Base-by-base conservation (phyloP, 495 filamentous ascomycete genomes). In the Evernia prunastri region DNA sequence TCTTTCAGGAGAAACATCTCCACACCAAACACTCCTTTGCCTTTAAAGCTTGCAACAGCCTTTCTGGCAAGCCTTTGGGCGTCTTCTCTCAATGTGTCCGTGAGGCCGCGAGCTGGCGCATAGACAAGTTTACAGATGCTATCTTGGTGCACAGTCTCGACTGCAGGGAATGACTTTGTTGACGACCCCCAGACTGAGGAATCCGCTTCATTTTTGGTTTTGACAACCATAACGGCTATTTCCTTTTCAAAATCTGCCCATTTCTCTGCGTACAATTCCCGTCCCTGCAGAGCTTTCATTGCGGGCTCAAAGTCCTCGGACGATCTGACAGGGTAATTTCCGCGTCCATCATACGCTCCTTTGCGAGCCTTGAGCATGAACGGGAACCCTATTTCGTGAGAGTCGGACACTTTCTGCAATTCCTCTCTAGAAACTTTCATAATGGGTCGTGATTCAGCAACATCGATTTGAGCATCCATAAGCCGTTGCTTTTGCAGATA, bases 111-210 rank as follows among this genome's bases (percentile, higher is more conserved):
- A 15, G 94, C 88, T 20, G 94, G 93, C 37, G 87, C 86, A 72
- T 91, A 96, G 20, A 94, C 90, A 70, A 92, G 85, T 71, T 96
- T 96, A 84, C 92, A 97, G 69, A 98, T 89, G 70, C 86, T 92
- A 77, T 97, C 88, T 74, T 97, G 91, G 70, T 97, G 94, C 35
- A 97, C 80, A 0, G 93, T 97, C 78, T 98, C 95, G n/a, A 97
- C 94, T 5, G 87, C 87, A 9, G 94, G 94, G 75, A 92, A 98
- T 20, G 92, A 85, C 13, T 92, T 76, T 27, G 83, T 82, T 39
- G 69, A 66, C 60, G 56, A 64, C 70, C 76, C 63, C 73, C 64
- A 64, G 29, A 77, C 63, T 4, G 72, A 72, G 20, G 78, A 75
- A 7, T 64, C 36, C 7, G 86, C 79, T 27, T 84, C 83, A 68